Percentiles rank a stretch among this genome's conserved stretches.
phyloP scores from a whole-genome alignment of 352 stramenopile genomes.

The Globisporangium lucens region DNA sequence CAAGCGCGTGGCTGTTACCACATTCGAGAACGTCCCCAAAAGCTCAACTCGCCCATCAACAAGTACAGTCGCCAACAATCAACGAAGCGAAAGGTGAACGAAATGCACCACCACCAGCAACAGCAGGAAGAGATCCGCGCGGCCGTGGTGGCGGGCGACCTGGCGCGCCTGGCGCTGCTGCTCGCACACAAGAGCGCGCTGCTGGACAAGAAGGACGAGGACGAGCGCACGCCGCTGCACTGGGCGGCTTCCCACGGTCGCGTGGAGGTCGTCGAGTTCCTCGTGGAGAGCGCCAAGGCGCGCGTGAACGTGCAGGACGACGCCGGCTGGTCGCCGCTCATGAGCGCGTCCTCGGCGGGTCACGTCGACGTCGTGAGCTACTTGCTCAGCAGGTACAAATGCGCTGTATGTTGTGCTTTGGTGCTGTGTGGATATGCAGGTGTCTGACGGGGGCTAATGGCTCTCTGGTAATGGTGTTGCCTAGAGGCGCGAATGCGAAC shows the following conservation, averaged over 20 bases:
- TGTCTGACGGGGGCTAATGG: too few relatives aligned
- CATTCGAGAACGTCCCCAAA: not conserved
- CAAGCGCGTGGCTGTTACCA: too few relatives aligned
- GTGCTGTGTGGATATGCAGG: not conserved
- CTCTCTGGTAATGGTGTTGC: not conserved
- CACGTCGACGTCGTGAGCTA: constrained; percentile 51
- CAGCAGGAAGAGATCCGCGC: constrained; percentile 20
- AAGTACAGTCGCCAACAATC: not conserved
- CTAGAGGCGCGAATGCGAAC: constrained; percentile 60
- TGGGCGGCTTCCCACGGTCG: constrained; percentile 51
- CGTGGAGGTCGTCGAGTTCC: constrained; percentile 57
- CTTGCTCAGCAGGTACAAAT: constrained; percentile 49
- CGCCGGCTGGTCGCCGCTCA: constrained; percentile 70
- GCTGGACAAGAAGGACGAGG: constrained; percentile 60
- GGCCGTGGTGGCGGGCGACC: constrained; percentile 27
- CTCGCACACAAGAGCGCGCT: constrained; percentile 22
- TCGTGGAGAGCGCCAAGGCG: constrained; percentile 35
- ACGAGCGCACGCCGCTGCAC: constrained; percentile 69
- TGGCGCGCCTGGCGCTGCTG: constrained; percentile 30
- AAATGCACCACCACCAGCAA: too few relatives aligned
- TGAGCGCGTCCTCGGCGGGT: constrained; percentile 67
- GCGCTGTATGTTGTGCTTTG: not conserved
- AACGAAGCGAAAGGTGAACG: not conserved
- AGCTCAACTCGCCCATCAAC: too few relatives aligned
- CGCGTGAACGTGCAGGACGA: constrained; percentile 66